Conservation (phyloP, 2,329 filamentous ascomycete genomes). For the Volutella citrinella region DNA sequence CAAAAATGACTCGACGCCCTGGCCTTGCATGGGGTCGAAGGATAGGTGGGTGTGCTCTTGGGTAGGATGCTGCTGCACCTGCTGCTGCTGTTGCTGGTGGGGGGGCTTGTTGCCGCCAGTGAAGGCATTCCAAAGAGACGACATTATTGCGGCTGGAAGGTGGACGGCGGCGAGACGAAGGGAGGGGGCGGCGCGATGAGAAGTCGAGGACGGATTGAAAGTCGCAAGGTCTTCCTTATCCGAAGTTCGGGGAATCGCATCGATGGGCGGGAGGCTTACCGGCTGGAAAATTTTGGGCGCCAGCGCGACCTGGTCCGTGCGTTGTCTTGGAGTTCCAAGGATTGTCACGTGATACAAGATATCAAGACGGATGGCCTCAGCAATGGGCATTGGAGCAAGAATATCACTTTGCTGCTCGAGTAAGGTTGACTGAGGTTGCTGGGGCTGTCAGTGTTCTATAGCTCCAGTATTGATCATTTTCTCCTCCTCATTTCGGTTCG, state of each 20-base stretch:
- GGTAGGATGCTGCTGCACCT: constrained; percentile 31
- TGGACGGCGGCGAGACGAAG: constrained; percentile 9
- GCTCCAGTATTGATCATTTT: no score
- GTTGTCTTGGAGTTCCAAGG: constrained; percentile 9
- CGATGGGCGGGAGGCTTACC: no score
- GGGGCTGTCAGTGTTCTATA: no score
- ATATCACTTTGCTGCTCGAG: no score
- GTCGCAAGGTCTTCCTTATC: constrained; percentile 24
- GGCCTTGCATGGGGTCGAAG: constrained; percentile 70
- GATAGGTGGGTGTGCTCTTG: constrained; percentile 49
- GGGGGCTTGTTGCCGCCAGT: constrained; percentile 55
- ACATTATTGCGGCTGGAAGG: constrained; percentile 39
- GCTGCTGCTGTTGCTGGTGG: constrained; percentile 40
- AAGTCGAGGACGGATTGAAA: constrained; percentile 15
- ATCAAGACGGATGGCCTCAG: no score
- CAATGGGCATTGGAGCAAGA: no score
- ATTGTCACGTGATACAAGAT: constrained; percentile 15
- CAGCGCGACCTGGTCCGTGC: constrained; percentile 25
- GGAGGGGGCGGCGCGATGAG: constrained; percentile 4
- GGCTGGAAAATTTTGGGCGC: constrained; percentile 30
- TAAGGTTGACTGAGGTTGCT: no score
- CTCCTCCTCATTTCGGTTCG: no score
- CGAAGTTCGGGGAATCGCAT: constrained; percentile 22
- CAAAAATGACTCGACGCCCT: constrained; percentile 86
- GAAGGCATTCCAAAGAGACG: constrained; percentile 59